Evolutionary conservation across 2,329 filamentous ascomycete species (phyloP).

Genomic region (Fusarium sterilihyphosum): DNA sequence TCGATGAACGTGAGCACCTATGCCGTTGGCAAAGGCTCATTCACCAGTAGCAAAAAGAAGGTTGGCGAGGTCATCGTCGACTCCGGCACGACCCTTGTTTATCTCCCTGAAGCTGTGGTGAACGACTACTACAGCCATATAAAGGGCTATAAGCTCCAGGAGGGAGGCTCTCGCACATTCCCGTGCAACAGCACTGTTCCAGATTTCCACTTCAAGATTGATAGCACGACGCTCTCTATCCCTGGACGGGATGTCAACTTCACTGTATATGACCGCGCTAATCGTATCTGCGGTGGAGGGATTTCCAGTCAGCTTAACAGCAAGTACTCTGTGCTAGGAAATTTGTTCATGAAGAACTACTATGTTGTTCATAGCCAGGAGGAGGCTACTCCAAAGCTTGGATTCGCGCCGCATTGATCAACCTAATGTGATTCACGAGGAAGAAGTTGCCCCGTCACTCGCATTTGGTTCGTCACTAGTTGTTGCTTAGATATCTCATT

Average conservation of each 20-base stretch:
- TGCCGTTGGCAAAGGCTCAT: not conserved
- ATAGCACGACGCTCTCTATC: not conserved
- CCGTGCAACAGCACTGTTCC: not conserved
- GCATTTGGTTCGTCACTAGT: no score
- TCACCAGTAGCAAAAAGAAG: not conserved
- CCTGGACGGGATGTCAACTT: not conserved
- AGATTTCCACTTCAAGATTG: not conserved
- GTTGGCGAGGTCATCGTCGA: not conserved
- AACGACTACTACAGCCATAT: not conserved
- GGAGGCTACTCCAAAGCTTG: not conserved
- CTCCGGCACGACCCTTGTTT: not conserved
- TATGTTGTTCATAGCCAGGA: not conserved
- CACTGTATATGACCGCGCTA: not conserved
- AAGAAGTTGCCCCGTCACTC: no score
- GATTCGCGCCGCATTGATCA: not conserved
- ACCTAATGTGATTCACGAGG: no score
- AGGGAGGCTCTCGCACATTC: not conserved
- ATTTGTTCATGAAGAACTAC: not conserved
- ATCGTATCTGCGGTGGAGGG: accelerated
- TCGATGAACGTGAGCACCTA: not conserved
- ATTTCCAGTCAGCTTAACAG: not conserved
- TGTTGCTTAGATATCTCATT: no score
- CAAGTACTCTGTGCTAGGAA: not conserved
- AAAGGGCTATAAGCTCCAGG: not conserved
- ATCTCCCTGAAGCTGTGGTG: not conserved